Evolutionary conservation across 345 rosid genomes (phyloP).

Genomic region (Laguncularia racemosa): DNA sequence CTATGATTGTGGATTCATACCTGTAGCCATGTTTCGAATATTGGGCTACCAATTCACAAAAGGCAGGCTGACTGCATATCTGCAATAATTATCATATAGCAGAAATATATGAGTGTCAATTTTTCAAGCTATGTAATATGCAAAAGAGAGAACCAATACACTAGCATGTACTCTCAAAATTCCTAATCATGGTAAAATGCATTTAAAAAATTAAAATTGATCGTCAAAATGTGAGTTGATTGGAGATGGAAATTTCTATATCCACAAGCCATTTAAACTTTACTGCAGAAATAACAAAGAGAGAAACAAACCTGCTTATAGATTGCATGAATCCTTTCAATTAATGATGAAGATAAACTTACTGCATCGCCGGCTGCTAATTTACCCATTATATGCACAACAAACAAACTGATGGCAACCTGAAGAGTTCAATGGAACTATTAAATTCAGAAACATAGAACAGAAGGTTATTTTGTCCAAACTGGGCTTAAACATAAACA

Average conservation of each 20-base stretch:
- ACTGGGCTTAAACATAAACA: no score
- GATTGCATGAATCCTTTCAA: constrained; percentile 41
- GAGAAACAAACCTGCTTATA: constrained; percentile 39
- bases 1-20: constrained; percentile 25
- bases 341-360: constrained; percentile 54
- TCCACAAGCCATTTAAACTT: no score
- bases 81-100: constrained; percentile 16
- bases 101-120: no score
- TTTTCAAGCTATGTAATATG: no score
- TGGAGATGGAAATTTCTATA: no score
- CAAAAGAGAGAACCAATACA: no score
- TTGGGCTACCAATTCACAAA: constrained; percentile 61
- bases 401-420: constrained; percentile 64
- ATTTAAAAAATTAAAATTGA: no score
- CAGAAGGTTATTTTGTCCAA: neutral
- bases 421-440: constrained; percentile 24
- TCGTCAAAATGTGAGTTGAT: no score
- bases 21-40: constrained; percentile 69
- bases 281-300: neutral
- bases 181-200: no score
- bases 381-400: constrained; percentile 62
- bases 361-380: constrained; percentile 53
- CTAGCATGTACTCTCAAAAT: no score
- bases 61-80: constrained; percentile 68
- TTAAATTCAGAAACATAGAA: neutral